Evolutionary conservation across 257 asterid species (phyloP).

Genomic region (Ballota nigra): DNA sequence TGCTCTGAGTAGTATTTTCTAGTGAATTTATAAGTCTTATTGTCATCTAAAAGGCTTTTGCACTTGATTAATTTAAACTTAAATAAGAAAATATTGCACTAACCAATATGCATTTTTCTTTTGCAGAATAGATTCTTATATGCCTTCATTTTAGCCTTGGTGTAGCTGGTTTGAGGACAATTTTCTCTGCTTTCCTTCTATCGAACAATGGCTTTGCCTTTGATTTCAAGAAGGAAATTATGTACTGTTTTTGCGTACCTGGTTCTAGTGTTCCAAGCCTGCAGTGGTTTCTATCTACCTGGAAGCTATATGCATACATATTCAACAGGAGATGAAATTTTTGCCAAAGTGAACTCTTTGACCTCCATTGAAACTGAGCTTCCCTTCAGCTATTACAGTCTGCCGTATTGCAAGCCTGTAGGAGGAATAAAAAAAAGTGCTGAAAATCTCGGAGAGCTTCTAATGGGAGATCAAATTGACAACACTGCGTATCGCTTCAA

Average conservation of each 20-base stretch:
- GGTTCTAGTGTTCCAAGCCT: slow-evolving; percentile 46
- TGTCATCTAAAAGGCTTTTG: slow-evolving; percentile 8
- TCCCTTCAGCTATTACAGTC: slow-evolving; percentile 74
- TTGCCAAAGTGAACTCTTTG: slow-evolving; percentile 72
- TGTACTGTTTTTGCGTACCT: slow-evolving; percentile 41
- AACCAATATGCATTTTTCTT: slow-evolving; percentile 14
- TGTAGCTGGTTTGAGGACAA: slow-evolving; percentile 28
- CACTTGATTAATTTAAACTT: neutral
- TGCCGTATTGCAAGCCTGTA: slow-evolving; percentile 62
- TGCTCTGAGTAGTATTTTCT: neutral
- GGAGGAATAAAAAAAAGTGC: slow-evolving; percentile 77
- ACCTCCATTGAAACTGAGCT: slow-evolving; percentile 84
- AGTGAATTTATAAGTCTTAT: neutral
- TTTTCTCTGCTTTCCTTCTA: slow-evolving; percentile 36
- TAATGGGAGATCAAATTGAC: slow-evolving; percentile 85
- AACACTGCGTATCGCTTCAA: slow-evolving; percentile 72
- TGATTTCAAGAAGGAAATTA: slow-evolving; percentile 49
- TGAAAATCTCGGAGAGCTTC: slow-evolving; percentile 78
- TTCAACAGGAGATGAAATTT: slow-evolving; percentile 48
- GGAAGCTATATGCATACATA: slow-evolving; percentile 79
- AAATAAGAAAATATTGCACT: slow-evolving; percentile 9
- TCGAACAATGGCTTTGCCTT: slow-evolving; percentile 57
- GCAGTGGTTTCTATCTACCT: slow-evolving; percentile 73
- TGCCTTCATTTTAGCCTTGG: slow-evolving; percentile 29
- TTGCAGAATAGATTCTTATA: slow-evolving; percentile 31